Conservation (phyloP, 441 rosid genomes). For the Euphorbia schlechtendalii region DNA sequence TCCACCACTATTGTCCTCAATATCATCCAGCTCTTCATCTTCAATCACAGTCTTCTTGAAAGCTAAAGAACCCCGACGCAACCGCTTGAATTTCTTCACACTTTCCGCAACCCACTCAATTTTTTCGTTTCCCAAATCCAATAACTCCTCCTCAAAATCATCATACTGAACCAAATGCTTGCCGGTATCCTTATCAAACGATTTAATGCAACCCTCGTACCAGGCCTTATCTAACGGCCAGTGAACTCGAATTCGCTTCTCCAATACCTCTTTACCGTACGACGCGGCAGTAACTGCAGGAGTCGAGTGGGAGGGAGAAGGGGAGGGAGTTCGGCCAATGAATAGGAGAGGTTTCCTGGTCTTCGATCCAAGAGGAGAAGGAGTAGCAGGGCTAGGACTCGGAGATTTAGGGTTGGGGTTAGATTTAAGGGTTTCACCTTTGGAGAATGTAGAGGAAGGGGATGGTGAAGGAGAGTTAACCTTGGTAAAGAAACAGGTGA, state of each 20-base stretch:
- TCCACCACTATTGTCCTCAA: constrained; percentile 16
- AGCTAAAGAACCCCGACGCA: constrained; percentile 50
- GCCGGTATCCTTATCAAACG: constrained; percentile 33
- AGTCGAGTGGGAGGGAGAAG: constrained; percentile 29
- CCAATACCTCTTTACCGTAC: constrained; percentile 57
- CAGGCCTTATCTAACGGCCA: constrained; percentile 94
- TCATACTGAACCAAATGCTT: constrained; percentile 76
- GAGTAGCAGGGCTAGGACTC: constrained; percentile 52
- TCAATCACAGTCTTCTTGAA: constrained; percentile 43
- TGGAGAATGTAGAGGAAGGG: constrained; percentile 26
- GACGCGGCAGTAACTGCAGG: constrained; percentile 17
- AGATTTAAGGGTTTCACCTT: constrained; percentile 24
- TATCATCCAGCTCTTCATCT: constrained; percentile 36
- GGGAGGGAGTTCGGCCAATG: constrained; percentile 46
- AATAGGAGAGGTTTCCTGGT: constrained; percentile 54
- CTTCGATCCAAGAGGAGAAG: constrained; percentile 61
- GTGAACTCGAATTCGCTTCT: constrained; percentile 64
- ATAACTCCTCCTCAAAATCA: constrained; percentile 77
- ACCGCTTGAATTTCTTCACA: constrained; percentile 48
- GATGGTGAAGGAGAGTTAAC: constrained; percentile 35
- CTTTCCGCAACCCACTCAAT: constrained; percentile 63
- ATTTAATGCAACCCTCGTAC: constrained; percentile 57
- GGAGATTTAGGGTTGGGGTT: constrained; percentile 28
- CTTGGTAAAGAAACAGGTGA: constrained; percentile 57
- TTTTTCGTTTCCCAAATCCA: constrained; percentile 84